These are phyloP conservation scores for Thielaviopsis euricoi DNA, from an alignment of 2,329 filamentous ascomycete species.

Conservation along the genomic window DNA sequence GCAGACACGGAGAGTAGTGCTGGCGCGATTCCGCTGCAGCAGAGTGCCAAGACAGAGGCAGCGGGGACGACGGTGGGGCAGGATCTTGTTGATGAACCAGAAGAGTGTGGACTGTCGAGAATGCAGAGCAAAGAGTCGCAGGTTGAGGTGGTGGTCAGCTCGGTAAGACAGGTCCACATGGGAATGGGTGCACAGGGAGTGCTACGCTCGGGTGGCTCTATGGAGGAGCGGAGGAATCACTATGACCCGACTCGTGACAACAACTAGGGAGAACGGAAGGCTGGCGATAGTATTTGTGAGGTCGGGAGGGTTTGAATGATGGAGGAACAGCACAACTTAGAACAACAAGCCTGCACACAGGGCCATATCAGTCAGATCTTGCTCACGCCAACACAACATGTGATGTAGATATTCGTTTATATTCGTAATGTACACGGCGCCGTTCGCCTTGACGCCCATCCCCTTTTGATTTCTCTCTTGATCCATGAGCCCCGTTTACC, in stretches of 20 bases:
- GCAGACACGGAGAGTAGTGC: background rate
- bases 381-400: background rate
- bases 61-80: background rate
- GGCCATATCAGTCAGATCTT: background rate
- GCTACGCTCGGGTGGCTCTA: background rate
- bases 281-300: background rate
- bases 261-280: background rate
- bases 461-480: background rate
- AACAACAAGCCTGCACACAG: background rate
- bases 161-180: background rate
- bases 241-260: slow-evolving; percentile 10
- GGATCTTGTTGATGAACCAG: background rate
- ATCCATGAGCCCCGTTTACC: slow-evolving; percentile 43
- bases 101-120: background rate
- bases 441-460: background rate
- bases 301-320: background rate
- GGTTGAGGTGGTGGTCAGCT: background rate
- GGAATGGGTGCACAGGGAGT: background rate
- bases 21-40: background rate
- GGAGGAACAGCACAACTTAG: background rate
- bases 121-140: slow-evolving; percentile 3
- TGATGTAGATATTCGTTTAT: slow-evolving; percentile 1
- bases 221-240: slow-evolving; percentile 7
- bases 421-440: slow-evolving; percentile 9
- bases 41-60: background rate